Evolutionary conservation across 2,329 filamentous ascomycete genomes (phyloP), one percentile per base, ranked within the genome.

Genomic region (Aspergillus novofumigatus): DNA sequence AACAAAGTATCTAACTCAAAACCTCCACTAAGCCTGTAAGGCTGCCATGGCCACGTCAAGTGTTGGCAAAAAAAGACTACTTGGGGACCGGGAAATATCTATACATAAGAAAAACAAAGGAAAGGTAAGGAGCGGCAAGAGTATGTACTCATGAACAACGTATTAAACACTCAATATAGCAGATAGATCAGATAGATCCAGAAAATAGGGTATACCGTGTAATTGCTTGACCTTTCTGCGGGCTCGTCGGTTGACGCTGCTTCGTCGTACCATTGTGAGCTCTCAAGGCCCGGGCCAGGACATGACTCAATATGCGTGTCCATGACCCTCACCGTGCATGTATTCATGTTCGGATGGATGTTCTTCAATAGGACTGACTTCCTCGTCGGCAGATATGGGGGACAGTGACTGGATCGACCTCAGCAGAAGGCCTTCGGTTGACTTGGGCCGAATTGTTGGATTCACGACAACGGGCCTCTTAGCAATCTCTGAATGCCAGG

Each of bases 381-480:
- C 70, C 6, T 71, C 68, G 48, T 69, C 72, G 1, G 68, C 67
- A 20, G 67, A 68, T 48, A 70, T 72, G 6, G 69, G 68, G 8
- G 69, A 68, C 61, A 70, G 58, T 10, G 73, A 71, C 11, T 75
- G 70, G 61, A 79, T 81, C 52, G 81, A 80, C 55, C 81, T 81
- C 9, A 87, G 70, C 3, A 88, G 44, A 47, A 47, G 73, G 3
- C 81, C 86, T 70, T 87, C 83, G 25, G 78, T 80, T 1, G 86
- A 89, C 65, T 83, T 85, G n/a, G 83, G 77, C 17, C 83, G 80
- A 26, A 83, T 73, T 8, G 75, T 52, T 6, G 76, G 82, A 58
- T 87, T 85, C 14, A 94, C 81, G 29, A 96, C 78, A 0, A 84
- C 86, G 7, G 86, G 83, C 51, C 83, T 81, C 62, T 83, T 80